These are phyloP conservation scores for Solanum bulbocastanum DNA, from an alignment of 257 asterid genomes.

Conservation along the genomic window DNA sequence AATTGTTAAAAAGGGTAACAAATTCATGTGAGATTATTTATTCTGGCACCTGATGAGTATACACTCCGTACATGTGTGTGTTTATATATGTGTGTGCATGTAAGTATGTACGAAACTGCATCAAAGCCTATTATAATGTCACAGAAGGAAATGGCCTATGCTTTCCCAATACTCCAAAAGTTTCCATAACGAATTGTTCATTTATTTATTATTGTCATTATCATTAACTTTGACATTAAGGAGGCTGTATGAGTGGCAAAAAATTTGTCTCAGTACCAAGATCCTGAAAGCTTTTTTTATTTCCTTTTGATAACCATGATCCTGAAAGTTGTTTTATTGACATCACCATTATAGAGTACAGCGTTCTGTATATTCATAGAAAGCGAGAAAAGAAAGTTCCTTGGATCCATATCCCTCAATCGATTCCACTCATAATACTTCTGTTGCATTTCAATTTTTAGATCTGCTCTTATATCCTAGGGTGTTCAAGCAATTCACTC, in stretches of 20 bases:
- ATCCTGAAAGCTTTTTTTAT: not conserved
- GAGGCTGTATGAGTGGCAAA: not conserved
- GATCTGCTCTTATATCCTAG: not conserved
- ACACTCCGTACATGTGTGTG: not conserved
- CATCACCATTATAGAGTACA: not conserved
- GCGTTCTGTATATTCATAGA: not conserved
- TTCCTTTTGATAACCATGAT: not conserved
- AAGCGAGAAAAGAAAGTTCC: not conserved
- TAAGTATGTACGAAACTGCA: not conserved
- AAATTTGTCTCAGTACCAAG: not conserved
- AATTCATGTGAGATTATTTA: not conserved
- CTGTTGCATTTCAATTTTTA: not conserved
- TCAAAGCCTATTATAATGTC: not conserved
- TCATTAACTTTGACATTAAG: not conserved
- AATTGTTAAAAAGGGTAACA: not conserved
- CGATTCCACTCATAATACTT: not conserved
- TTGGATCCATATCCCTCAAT: not conserved
- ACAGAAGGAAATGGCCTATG: not conserved
- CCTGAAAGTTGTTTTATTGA: not conserved
- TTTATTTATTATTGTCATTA: not conserved
- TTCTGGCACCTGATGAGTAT: not conserved
- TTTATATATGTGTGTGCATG: not conserved
- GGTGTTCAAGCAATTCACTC: not conserved
- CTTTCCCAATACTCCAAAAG: not conserved
- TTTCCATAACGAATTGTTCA: not conserved